A percentile compares a stretch with the other conserved stretches of the same genome.
phyloP scores from a whole-genome alignment of 306 rosid species.

The Senna siamea region DNA sequence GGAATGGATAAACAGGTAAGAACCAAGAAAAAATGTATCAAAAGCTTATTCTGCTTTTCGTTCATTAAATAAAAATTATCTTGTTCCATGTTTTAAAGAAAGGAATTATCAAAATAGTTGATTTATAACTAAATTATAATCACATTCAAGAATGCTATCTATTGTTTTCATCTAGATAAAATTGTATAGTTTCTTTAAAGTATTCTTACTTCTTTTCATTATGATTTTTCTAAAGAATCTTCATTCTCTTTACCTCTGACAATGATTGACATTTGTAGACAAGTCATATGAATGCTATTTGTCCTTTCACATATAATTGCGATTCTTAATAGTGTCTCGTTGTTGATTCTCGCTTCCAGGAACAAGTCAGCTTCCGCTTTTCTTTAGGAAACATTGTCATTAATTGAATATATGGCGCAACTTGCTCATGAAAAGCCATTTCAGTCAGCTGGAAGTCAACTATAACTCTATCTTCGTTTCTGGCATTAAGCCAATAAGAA shows the following conservation, averaged over 20 bases:
- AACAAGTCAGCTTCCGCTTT: background rate
- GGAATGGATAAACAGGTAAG: background rate
- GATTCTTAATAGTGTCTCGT: background rate
- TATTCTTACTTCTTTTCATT: background rate
- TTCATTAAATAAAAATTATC: no score
- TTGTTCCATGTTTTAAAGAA: no score
- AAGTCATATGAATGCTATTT: background rate
- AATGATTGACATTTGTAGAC: background rate
- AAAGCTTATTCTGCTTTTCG: no score
- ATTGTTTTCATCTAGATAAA: background rate
- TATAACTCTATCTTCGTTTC: background rate
- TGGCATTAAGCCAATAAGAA: background rate
- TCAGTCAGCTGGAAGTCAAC: background rate
- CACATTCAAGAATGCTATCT: background rate
- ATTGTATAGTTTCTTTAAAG: background rate
- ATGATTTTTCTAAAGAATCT: background rate
- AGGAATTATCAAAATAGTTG: background rate
- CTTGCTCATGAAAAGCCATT: conserved; percentile 2
- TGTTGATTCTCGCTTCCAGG: background rate
- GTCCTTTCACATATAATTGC: background rate
- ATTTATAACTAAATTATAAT: background rate
- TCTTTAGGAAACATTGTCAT: background rate
- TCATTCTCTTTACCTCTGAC: background rate
- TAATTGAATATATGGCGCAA: background rate
- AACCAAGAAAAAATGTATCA: background rate